phyloP scores from a whole-genome alignment of 805 yeast genomes.

The Wickerhamiella azyma region DNA sequence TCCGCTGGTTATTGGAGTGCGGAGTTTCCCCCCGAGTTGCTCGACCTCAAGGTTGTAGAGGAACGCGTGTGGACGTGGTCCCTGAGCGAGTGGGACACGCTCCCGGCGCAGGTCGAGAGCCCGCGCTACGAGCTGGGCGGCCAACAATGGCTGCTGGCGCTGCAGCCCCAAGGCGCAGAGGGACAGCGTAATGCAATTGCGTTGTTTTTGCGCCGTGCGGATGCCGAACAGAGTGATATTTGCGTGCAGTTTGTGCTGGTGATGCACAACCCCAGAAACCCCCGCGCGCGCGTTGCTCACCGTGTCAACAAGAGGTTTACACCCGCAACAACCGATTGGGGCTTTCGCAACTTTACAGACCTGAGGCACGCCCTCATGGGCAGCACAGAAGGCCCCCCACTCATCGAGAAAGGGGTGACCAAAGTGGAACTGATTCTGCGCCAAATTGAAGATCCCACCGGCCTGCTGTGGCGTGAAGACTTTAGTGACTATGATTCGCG shows the following conservation, averaged over 20 bases:
- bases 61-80: conserved; percentile 24
- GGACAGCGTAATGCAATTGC: conserved; percentile 35
- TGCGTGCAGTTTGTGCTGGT: conserved; percentile 85
- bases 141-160: conserved; percentile 36
- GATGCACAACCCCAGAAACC: conserved; percentile 67
- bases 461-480: conserved; percentile 77
- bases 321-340: conserved; percentile 82
- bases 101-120: conserved; percentile 25
- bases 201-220: conserved; percentile 46
- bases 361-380: conserved; percentile 31
- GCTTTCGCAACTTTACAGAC: conserved; percentile 68
- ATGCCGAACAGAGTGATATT: conserved; percentile 24
- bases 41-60: conserved; percentile 2
- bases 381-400: conserved; percentile 19
- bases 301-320: conserved; percentile 69
- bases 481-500: conserved; percentile 70
- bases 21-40: neutral
- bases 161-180: conserved; percentile 63
- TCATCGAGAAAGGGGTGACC: conserved; percentile 40
- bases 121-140: conserved; percentile 23
- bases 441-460: conserved; percentile 77
- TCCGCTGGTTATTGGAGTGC: neutral
- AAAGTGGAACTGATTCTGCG: conserved; percentile 67
- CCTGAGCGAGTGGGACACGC: conserved; percentile 27
- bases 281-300: conserved; percentile 43